Evolutionary conservation across 139 green algal genomes (phyloP).

Genomic region (Chlamydomonas sp.): DNA sequence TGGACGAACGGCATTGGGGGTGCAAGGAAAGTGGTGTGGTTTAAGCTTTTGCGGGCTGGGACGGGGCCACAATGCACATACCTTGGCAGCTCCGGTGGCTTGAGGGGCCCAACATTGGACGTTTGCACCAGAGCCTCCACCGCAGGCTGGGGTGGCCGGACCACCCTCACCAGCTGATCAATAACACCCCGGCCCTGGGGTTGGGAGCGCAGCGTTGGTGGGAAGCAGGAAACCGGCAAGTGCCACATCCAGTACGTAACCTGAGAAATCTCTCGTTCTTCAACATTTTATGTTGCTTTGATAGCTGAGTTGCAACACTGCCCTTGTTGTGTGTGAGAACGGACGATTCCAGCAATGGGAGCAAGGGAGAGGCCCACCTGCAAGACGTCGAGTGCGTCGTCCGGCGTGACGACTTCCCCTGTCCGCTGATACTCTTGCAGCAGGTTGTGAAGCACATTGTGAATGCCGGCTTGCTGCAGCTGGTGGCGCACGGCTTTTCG

Average conservation of each 20-base stretch:
- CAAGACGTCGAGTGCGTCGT: constrained; percentile 36
- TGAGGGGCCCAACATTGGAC: constrained; percentile 11
- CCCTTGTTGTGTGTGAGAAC: too few species aligned
- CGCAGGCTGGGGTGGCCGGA: constrained; percentile 14
- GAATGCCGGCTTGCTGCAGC: constrained; percentile 20
- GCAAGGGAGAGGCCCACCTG: background rate
- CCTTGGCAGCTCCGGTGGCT: constrained; percentile 18
- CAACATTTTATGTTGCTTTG: too few species aligned
- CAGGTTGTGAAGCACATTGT: constrained; percentile 8
- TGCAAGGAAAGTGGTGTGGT: too few species aligned
- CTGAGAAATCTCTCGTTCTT: too few species aligned
- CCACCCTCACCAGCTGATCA: constrained; percentile 15
- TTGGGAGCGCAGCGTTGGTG: too few species aligned
- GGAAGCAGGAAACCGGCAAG: too few species aligned
- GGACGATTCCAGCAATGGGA: too few species aligned
- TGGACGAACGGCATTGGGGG: too few species aligned
- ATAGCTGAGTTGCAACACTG: too few species aligned
- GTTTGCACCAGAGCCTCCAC: background rate
- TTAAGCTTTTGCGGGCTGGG: too few species aligned
- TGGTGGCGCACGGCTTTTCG: constrained; percentile 29
- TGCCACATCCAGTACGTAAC: too few species aligned
- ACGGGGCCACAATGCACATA: background rate
- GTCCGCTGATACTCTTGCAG: constrained; percentile 17
- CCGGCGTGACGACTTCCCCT: constrained; percentile 8
- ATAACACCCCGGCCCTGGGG: constrained; percentile 19